These are phyloP conservation scores for Capsicum rhomboideum DNA, from an alignment of 257 asterid genomes.

Conservation along the genomic window DNA sequence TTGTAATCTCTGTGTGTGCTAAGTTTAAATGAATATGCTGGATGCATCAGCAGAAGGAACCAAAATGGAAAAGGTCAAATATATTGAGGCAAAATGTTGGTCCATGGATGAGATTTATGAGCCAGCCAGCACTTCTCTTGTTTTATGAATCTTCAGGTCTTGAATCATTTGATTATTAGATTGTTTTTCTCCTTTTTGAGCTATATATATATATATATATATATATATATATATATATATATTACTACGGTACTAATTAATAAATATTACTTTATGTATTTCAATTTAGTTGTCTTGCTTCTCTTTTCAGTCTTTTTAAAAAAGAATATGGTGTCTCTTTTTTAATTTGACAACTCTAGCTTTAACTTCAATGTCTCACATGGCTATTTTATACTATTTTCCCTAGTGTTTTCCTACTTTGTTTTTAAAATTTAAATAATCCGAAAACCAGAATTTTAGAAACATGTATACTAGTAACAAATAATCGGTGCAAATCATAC, in stretches of 20 bases:
- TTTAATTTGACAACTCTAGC: background rate
- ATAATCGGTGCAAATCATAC: background rate
- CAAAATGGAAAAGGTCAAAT: background rate
- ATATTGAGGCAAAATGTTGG: background rate
- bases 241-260: background rate
- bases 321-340: no score
- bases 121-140: background rate
- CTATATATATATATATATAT: no score
- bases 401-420: no score
- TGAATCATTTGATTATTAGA: no score
- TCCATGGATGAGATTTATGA: background rate
- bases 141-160: background rate
- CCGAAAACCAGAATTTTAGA: no score
- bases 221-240: no score
- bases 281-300: background rate
- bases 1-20: background rate
- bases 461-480: no score
- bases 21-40: background rate
- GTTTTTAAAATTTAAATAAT: no score
- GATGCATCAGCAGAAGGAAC: background rate
- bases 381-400: no score
- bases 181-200: background rate
- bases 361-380: background rate
- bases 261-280: background rate
- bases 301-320: background rate